Conservation (phyloP, 2,329 filamentous ascomycete species). For the Malbranchea zuffiana region DNA sequence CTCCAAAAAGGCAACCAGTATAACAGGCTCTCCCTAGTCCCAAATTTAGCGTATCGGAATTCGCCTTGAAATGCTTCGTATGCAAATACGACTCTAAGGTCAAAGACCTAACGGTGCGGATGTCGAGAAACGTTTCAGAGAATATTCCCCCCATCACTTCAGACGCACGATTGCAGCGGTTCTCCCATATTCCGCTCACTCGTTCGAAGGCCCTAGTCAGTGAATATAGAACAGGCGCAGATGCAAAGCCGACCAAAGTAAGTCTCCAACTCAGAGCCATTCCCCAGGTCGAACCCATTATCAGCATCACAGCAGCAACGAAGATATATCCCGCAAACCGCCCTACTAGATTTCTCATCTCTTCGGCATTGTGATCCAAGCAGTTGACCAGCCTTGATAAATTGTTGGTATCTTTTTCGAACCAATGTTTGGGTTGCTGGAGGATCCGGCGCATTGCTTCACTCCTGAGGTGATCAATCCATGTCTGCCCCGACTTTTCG, state of each 20-base stretch:
- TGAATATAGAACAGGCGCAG: conserved; percentile 55
- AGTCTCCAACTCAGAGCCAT: conserved; percentile 66
- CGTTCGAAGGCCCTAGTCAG: conserved; percentile 55
- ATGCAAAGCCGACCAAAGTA: conserved; percentile 62
- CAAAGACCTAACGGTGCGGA: conserved; percentile 65
- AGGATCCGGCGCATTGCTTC: conserved; percentile 60
- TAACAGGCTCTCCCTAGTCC: conserved; percentile 57
- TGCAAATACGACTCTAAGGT: conserved; percentile 63
- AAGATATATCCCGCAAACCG: conserved; percentile 63
- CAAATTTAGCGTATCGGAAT: conserved; percentile 43
- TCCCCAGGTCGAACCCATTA: conserved; percentile 63
- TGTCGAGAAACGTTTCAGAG: conserved; percentile 65
- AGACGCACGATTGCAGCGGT: conserved; percentile 51
- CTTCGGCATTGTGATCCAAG: conserved; percentile 72
- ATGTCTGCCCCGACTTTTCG: conserved; percentile 60
- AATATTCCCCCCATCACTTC: conserved; percentile 53
- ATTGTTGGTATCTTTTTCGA: conserved; percentile 57
- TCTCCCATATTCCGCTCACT: conserved; percentile 62
- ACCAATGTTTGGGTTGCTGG: conserved; percentile 67
- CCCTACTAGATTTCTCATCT: conserved; percentile 73
- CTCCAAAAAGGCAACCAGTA: conserved; percentile 61
- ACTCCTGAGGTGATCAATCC: conserved; percentile 61
- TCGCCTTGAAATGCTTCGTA: conserved; percentile 48
- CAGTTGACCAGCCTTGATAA: conserved; percentile 55
- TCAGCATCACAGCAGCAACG: conserved; percentile 55